Percentiles rank a stretch among this genome's conserved stretches.
phyloP scores from a whole-genome alignment of 2,329 filamentous ascomycete genomes.

The Penicillium palitans region DNA sequence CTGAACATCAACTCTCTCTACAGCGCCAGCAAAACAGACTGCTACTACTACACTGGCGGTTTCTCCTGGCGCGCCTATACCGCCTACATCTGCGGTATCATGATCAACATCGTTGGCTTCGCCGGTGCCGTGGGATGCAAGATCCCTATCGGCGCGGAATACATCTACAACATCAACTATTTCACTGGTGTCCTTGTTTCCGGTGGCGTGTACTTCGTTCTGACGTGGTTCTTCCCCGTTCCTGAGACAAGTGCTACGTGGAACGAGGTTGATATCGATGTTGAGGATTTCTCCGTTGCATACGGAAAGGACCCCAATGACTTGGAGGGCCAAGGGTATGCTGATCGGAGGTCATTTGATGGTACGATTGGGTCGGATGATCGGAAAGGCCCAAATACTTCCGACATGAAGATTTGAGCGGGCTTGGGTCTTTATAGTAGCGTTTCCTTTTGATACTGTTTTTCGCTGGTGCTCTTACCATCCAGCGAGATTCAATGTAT shows the following conservation, averaged over 20 bases:
- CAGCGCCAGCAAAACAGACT: slow-evolving; percentile 56
- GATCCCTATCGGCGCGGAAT: slow-evolving; percentile 76
- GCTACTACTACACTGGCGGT: slow-evolving; percentile 76
- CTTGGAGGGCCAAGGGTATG: slow-evolving; percentile 26
- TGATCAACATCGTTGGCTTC: slow-evolving; percentile 91
- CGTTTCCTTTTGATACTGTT: background rate
- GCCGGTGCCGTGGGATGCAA: slow-evolving; percentile 71
- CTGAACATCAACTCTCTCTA: slow-evolving; percentile 78
- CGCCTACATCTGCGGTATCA: slow-evolving; percentile 78
- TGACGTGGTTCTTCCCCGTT: slow-evolving; percentile 70
- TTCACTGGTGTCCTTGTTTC: slow-evolving; percentile 80
- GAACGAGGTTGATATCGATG: slow-evolving; percentile 65
- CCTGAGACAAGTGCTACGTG: slow-evolving; percentile 72
- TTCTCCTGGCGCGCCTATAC: slow-evolving; percentile 81
- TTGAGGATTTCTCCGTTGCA: slow-evolving; percentile 31
- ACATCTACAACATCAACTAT: slow-evolving; percentile 90
- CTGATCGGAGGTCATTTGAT: slow-evolving; percentile 12
- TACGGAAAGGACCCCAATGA: slow-evolving; percentile 35
- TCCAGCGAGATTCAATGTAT: background rate
- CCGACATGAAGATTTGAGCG: slow-evolving; percentile 17
- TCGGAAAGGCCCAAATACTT: slow-evolving; percentile 25
- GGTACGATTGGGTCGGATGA: slow-evolving; percentile 14
- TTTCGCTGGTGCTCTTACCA: background rate
- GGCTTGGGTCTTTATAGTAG: background rate
- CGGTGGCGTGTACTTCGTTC: slow-evolving; percentile 63